Conservation (phyloP, 768 basidiomycete genomes). For the Boletus vinaceobasis region DNA sequence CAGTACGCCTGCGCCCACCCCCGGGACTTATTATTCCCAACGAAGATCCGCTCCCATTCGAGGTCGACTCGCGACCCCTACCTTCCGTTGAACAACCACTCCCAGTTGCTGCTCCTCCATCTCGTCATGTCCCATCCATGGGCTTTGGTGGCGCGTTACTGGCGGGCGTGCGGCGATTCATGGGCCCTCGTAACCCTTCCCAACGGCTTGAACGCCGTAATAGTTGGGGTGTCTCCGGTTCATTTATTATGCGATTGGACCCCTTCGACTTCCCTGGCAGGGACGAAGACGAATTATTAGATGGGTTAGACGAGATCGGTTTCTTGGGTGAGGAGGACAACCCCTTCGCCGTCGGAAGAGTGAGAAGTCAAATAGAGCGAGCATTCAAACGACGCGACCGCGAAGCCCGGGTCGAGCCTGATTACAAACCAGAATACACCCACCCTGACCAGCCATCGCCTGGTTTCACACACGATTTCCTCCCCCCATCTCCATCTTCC, state of each 20-base stretch:
- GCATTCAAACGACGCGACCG: conserved; percentile 21
- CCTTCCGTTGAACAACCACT: conserved; percentile 24
- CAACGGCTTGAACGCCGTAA: conserved; percentile 15
- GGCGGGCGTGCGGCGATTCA: conserved; percentile 35
- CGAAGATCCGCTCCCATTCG: conserved; percentile 51
- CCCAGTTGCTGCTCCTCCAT: conserved; percentile 42
- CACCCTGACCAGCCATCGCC: conserved; percentile 53
- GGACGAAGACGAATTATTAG: conserved; percentile 10
- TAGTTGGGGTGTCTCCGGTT: conserved; percentile 24
- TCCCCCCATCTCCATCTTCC: conserved; percentile 30
- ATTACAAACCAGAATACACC: conserved; percentile 61
- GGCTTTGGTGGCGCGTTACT: conserved; percentile 65
- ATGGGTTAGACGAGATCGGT: conserved; percentile 18
- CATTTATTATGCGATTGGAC: conserved; percentile 31
- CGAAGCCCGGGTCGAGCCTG: conserved; percentile 26
- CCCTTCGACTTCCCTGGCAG: conserved; percentile 18
- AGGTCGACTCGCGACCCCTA: conserved; percentile 30
- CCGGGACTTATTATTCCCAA: conserved; percentile 49
- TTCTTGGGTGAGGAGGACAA: conserved; percentile 16
- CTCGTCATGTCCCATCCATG: conserved; percentile 57
- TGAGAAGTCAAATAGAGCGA: conserved; percentile 20
- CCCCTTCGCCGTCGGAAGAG: conserved; percentile 9
- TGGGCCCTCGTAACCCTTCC: conserved; percentile 9
- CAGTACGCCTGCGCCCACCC: conserved; percentile 35
- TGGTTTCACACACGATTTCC: conserved; percentile 72